Evolutionary conservation across 2,329 filamentous ascomycete species (phyloP), one percentile per base, ranked within the genome.

Genomic region (Aspergillus neoniger): DNA sequence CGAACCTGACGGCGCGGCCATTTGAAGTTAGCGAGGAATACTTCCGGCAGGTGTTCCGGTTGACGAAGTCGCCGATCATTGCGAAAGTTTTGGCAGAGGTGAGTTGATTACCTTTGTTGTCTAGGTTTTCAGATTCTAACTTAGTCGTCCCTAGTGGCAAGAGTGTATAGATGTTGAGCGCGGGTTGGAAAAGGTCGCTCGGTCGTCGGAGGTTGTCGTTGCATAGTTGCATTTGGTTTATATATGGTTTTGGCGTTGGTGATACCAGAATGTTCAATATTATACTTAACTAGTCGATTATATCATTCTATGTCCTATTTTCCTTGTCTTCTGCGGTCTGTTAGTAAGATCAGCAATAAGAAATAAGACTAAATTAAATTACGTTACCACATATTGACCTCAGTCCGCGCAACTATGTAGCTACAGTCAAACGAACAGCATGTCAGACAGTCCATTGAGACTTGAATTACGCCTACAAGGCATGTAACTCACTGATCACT

Each of bases 1-100:
- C 57, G 10, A 59, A 59, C 32, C 41, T 59, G 0, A 53, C 53
- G 6, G 57, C 50, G 5, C 48, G 53, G 44, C 57, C 57, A 10
- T 59, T 59, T 36, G 51, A 53, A 21, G 19, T 53, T 8, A 53
- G 28, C 32, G 36, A 53, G 14, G 50, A 41, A 14, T 53, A 53
- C 14, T 53, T 53, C 21, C 32, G 36, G 50, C 30, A 38, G 28
- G 50, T 53, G 50, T 41, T 38, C 15, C 50, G 50, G 50, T 38
- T 53, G 32, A 53, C 50, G 1, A 41, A 41, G 50, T 39, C 30
- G 17, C 32, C 36, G 5, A 32, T 41, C 10, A 15, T 39, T 17
- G 50, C 17, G 50, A 41, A 17, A 14, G 32, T 53, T 4, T 25
- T 53, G 19, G 15, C 32, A 14, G 50, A 53, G 32, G 50, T 53